phyloP scores from a whole-genome alignment of 2,329 filamentous ascomycete species.

The Catunica adiposa region DNA sequence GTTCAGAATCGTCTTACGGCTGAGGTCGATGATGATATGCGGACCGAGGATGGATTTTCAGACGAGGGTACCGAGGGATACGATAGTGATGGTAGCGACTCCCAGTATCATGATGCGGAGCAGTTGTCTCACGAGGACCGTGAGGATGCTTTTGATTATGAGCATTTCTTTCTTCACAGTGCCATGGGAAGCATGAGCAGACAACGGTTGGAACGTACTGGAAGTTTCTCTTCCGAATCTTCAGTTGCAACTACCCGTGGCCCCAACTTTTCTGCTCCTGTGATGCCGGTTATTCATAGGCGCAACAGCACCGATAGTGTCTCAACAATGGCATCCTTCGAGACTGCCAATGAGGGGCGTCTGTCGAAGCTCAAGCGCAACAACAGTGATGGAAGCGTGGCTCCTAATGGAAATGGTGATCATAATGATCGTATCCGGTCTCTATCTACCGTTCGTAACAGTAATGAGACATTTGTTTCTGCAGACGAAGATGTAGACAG shows the following conservation, averaged over 20 bases:
- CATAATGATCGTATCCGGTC: not conserved
- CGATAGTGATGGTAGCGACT: constrained; percentile 47
- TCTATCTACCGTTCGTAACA: constrained; percentile 15
- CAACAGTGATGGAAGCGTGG: constrained; percentile 15
- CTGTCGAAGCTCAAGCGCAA: constrained; percentile 25
- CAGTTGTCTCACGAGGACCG: constrained; percentile 76
- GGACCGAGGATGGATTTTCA: constrained; percentile 23
- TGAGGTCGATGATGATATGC: constrained; percentile 25
- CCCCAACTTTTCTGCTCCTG: constrained; percentile 20
- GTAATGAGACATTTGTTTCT: constrained; percentile 18
- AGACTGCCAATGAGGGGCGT: constrained; percentile 37
- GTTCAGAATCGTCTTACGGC: constrained; percentile 16
- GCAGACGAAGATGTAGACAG: constrained; percentile 16
- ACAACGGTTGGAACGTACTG: constrained; percentile 29
- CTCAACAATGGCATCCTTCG: constrained; percentile 38
- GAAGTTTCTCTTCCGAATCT: constrained; percentile 41
- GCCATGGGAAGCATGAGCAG: constrained; percentile 64
- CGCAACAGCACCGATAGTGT: constrained; percentile 32
- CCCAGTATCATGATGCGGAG: constrained; percentile 45
- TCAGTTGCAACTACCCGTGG: constrained; percentile 47
- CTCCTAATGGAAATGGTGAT: not conserved
- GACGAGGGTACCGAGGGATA: constrained; percentile 25
- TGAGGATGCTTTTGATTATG: constrained; percentile 89
- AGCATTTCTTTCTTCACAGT: constrained; percentile 88
- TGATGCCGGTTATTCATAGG: constrained; percentile 21